Base-by-base conservation (phyloP, 441 rosid genomes). In the Erodium trifolium region DNA sequence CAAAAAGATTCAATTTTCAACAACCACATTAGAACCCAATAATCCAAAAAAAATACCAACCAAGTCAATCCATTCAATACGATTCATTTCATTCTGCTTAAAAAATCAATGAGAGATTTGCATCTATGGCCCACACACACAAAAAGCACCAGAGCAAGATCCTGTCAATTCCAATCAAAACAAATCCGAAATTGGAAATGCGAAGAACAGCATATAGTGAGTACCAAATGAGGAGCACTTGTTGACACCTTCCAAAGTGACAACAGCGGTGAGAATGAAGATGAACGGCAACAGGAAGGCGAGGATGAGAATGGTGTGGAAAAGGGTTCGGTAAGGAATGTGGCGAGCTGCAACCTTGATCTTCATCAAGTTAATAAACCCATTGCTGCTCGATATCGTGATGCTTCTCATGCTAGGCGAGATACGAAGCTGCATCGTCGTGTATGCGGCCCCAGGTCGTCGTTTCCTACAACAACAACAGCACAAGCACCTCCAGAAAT, bases 361-460 rank as follows among this genome's bases (percentile, higher is more conserved):
- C 99, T 90, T 94, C 99, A 92, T 92, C 80, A 89, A 92, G 87
- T 94, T 96, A 86, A 86, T 86, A 89, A 92, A 88, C 78, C 95
- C 99, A 88, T 89, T 87, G 88, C 80, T 89, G 84, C 86, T 83
- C 65, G 84, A 92, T 77, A 96, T 96, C 73, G 99, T 96, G 83
- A 96, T 88, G 80, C 99, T 92, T 91, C 97, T 95, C 98, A 95
- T 95, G 84, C 99, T 93, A 84, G 96, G 98, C 83, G 99, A 95
- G 88, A 95, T 80, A 91, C 89, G 99, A 88, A 95, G 99, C 98
- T 89, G 99, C 99, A 95, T 95, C 88, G 84, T 91, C 78, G 78
- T 68, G 78, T 76, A 81, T 75, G 88, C 90, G 82, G 83, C 91
- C 84, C 80, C 27, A 92, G 9, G 27, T 23, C 27, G 27, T 23